Conservation (phyloP, 441 rosid species). For the Croton laevigatus region DNA sequence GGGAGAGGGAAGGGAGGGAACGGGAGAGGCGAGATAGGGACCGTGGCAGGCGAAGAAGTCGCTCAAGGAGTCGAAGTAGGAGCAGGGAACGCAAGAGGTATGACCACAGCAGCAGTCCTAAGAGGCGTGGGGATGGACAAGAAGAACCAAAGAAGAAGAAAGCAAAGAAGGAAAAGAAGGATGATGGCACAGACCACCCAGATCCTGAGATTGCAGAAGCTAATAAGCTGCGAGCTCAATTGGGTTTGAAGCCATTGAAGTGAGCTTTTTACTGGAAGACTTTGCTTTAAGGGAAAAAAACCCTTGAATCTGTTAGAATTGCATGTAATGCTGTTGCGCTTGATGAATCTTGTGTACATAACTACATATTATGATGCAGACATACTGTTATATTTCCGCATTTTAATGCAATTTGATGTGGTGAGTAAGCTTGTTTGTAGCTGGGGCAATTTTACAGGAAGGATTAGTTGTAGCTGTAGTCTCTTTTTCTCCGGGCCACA, state of each 20-base stretch:
- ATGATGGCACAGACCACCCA: conserved; percentile 73
- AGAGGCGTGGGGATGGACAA: conserved; percentile 39
- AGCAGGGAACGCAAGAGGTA: conserved; percentile 78
- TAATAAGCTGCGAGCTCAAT: conserved; percentile 69
- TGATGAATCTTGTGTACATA: background rate
- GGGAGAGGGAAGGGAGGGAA: conserved; percentile 63
- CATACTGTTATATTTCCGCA: too few species aligned
- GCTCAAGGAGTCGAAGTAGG: conserved; percentile 57
- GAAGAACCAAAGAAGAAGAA: conserved; percentile 73
- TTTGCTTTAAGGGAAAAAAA: too few species aligned
- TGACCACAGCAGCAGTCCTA: conserved; percentile 51
- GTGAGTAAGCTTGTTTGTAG: too few species aligned
- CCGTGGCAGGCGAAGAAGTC: conserved; percentile 66
- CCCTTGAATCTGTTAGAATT: background rate
- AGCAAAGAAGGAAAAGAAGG: conserved; percentile 70
- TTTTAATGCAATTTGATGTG: too few species aligned
- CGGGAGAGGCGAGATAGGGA: conserved; percentile 67
- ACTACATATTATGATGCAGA: background rate
- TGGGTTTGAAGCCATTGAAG: conserved; percentile 72
- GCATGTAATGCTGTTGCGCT: background rate
- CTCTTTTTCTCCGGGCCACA: too few species aligned
- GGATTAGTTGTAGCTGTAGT: too few species aligned
- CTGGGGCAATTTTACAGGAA: too few species aligned
- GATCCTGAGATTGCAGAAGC: conserved; percentile 95
- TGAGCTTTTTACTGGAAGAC: background rate